phyloP scores from a whole-genome alignment of 192 early-diverging fungal species.

The Coemansia reversa region DNA sequence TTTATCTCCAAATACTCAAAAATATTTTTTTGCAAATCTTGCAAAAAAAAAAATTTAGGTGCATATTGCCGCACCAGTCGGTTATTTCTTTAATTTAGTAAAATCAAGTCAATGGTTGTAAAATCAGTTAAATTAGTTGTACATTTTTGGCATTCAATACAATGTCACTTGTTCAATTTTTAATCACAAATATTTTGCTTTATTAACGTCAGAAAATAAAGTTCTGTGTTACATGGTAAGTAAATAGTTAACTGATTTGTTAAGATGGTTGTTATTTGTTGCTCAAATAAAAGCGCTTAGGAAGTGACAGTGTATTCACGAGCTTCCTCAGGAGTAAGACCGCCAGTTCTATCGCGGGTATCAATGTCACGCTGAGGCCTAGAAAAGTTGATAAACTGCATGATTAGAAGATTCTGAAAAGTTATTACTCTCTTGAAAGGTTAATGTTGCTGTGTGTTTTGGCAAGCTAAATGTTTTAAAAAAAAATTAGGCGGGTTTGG shows the following conservation, averaged over 20 bases:
- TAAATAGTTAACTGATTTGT: background rate
- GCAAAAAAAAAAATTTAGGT: background rate
- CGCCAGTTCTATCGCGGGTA: slow-evolving; percentile 28
- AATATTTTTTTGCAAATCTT: background rate
- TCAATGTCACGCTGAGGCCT: slow-evolving; percentile 29
- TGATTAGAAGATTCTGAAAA: background rate
- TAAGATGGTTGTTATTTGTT: background rate
- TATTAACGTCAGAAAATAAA: background rate
- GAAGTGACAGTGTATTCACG: slow-evolving; percentile 21
- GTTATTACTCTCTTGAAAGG: background rate
- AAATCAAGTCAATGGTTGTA: background rate
- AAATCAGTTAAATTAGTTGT: background rate
- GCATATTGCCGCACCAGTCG: background rate
- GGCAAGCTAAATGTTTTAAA: background rate
- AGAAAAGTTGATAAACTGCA: slow-evolving; percentile 4
- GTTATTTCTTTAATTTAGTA: background rate
- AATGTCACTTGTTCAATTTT: background rate
- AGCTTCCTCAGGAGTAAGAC: slow-evolving; percentile 23
- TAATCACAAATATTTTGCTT: slow-evolving; percentile 3
- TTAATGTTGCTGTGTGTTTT: background rate
- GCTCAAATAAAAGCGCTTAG: background rate
- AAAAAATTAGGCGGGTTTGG: background rate
- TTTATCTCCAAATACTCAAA: background rate
- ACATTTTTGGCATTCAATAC: background rate
- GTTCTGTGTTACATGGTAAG: background rate